Percentiles rank a stretch among this genome's conserved stretches.
Evolutionary conservation across 306 rosid species (phyloP).

Genomic region (Cucumis cinereus): DNA sequence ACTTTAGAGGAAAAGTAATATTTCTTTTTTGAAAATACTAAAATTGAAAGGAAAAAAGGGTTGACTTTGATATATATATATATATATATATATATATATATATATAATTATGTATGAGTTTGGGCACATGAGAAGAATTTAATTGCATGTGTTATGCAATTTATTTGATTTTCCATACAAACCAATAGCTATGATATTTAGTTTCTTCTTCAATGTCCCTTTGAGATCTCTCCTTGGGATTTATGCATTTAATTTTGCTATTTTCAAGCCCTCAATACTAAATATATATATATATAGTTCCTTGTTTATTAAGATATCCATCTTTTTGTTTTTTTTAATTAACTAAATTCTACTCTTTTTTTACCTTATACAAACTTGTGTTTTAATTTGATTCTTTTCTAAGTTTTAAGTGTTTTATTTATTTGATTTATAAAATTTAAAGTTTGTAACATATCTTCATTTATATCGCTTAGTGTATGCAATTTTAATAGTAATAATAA

Average conservation of each 20-base stretch:
- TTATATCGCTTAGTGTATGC: no score
- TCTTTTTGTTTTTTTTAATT: background rate
- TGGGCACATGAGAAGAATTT: conserved; percentile 1
- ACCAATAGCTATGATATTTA: background rate
- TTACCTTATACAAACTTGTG: no score
- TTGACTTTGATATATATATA: background rate
- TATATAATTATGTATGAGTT: background rate
- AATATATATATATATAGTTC: no score
- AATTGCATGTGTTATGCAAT: conserved; percentile 2
- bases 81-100: background rate
- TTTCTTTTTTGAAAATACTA: background rate
- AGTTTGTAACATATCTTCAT: no score
- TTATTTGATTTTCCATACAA: background rate
- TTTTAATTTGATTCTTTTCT: no score
- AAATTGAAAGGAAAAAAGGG: background rate
- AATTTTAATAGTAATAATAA: no score
- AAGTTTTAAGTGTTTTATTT: no score
- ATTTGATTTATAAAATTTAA: no score
- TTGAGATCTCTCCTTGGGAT: conserved; percentile 6
- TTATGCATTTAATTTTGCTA: background rate
- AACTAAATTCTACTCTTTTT: no score
- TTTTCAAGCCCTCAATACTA: background rate
- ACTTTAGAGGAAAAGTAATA: background rate
- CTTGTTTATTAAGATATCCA: background rate
- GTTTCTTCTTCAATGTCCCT: background rate